phyloP scores from a whole-genome alignment of 108 stramenopile species.

The Stephanodiscus minutulus region DNA sequence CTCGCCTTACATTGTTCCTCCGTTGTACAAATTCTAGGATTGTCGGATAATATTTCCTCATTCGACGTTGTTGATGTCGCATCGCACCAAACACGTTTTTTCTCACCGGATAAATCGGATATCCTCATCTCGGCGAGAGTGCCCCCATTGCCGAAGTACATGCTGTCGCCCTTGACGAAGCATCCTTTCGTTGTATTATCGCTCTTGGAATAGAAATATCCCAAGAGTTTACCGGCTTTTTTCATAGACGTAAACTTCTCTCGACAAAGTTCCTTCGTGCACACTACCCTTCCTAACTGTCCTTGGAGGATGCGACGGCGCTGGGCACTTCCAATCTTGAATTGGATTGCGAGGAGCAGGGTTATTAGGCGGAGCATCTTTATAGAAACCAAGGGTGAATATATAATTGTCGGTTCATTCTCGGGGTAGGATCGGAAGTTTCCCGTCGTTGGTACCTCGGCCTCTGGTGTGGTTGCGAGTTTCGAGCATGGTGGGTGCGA shows the following conservation, averaged over 20 bases:
- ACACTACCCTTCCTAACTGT: too few species aligned
- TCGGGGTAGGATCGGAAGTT: too few species aligned
- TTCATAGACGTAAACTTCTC: not conserved
- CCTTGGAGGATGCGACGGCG: not conserved
- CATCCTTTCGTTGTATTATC: constrained; percentile 7
- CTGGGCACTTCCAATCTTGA: not conserved
- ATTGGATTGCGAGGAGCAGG: not conserved
- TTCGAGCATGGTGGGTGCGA: too few species aligned
- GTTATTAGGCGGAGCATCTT: not conserved
- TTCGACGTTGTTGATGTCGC: not conserved
- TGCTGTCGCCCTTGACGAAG: not conserved
- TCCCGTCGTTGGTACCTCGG: too few species aligned
- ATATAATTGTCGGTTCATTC: not conserved
- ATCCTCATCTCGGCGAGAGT: not conserved
- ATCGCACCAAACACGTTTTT: constrained; percentile 7
- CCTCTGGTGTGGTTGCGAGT: too few species aligned
- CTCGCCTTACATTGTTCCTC: not conserved
- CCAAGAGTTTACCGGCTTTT: not conserved
- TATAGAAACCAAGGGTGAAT: not conserved
- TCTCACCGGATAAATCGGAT: not conserved
- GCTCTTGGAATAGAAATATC: not conserved
- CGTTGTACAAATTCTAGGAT: not conserved
- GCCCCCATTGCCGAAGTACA: not conserved
- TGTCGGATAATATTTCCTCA: too few species aligned
- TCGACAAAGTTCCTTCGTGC: not conserved